These are phyloP conservation scores for Candida tallmaniae DNA, from an alignment of 805 yeast genomes.

Conservation along the genomic window DNA sequence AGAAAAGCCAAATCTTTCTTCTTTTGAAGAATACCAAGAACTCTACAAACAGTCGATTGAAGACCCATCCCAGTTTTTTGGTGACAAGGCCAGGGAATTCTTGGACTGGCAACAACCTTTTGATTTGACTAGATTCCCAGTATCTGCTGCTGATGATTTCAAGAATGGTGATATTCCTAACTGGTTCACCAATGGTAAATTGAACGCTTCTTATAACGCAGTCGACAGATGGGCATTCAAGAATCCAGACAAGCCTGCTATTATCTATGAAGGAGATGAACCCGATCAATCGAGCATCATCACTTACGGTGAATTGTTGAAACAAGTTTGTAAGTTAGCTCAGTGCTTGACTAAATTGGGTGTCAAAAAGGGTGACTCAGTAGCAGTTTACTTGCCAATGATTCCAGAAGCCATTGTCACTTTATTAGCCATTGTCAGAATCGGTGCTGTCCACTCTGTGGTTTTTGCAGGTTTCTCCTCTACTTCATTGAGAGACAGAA, in stretches of 20 bases:
- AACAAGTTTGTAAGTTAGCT: conserved; percentile 82
- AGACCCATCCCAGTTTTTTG: conserved; percentile 52
- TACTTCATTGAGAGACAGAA: conserved; percentile 87
- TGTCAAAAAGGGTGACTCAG: conserved; percentile 90
- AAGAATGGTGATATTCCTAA: conserved; percentile 68
- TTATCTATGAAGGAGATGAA: conserved; percentile 93
- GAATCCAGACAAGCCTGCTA: conserved; percentile 78
- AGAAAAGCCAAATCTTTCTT: conserved; percentile 42
- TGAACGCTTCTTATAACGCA: conserved; percentile 90
- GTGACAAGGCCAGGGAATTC: conserved; percentile 45
- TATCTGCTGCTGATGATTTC: conserved; percentile 44
- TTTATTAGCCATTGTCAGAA: conserved; percentile 86
- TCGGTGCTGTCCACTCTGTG: conserved; percentile 96
- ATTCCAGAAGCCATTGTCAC: conserved; percentile 94
- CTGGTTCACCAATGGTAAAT: conserved; percentile 91
- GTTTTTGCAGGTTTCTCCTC: conserved; percentile 96
- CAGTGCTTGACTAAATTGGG: conserved; percentile 82
- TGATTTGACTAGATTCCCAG: conserved; percentile 43
- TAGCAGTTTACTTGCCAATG: conserved; percentile 96
- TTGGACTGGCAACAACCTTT: conserved; percentile 54
- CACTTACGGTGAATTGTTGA: conserved; percentile 82
- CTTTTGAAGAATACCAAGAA: conserved; percentile 46
- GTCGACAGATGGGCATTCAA: conserved; percentile 93
- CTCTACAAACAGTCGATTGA: conserved; percentile 54
- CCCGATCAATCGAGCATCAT: conserved; percentile 65